Base-by-base conservation (phyloP, 345 rosid genomes). In the Limnanthes douglasii region DNA sequence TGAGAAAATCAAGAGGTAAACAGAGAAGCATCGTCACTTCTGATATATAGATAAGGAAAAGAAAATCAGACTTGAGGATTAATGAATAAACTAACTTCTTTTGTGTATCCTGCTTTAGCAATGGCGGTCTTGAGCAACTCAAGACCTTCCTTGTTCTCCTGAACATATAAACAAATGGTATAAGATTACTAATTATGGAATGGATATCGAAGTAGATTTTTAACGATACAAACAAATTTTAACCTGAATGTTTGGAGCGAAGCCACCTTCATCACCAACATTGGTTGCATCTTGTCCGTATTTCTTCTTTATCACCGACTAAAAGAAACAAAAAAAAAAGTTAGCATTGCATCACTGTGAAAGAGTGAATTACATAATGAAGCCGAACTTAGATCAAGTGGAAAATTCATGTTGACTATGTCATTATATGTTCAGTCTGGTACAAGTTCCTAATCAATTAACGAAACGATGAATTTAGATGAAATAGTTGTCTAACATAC, bases 261-360 rank as follows among this genome's bases (percentile, higher is more conserved):
- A 79, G 24, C 98, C 98, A 51, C 95, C 99, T 57, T 90, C 99
- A 46, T 90, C 99, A 56, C 96, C 96, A 22, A 90, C 98, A 42
- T 90, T 90, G 6, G 93, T 84, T 15, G 98, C 98, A 65, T 90
- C 98, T 60, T 90, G 98, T 7, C 98, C 98, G n/a, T 90, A 90
- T 70, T 90, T 84, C 80, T 80, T 80, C 60, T 80, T 80, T 13
- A 80, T 80, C 44, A 80, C 86, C 46, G 83, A 27, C 85, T 75
- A 48, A 16, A 48, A 39, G 5, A 10, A 32, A 8, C 27, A 35
- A 5, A 16, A 6, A 43, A 15, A 26, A 18, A 37, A 6, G 1
- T 34, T n/a, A 37, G 30, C 9, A 10, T 25, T 25, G n/a, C n/a
- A n/a, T n/a, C n/a, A n/a, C n/a, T n/a, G n/a, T n/a, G n/a, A n/a